Evolutionary conservation across 2,329 filamentous ascomycete species (phyloP), one percentile per base, ranked within the genome.

Genomic region (Coccinonectria pachysandricola): DNA sequence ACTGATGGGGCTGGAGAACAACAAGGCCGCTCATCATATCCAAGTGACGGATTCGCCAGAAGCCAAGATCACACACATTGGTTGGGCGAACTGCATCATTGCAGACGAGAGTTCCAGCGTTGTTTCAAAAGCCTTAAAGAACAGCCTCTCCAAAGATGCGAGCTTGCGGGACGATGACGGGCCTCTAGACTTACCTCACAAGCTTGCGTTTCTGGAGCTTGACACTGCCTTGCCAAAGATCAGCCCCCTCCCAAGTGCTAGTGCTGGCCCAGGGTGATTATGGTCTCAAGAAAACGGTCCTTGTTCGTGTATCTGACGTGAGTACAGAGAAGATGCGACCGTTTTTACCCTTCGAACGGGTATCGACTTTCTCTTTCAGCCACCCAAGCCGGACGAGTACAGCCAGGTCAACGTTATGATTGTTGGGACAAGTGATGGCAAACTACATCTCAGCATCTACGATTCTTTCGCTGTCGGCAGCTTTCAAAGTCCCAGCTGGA

Each of bases 331-430:
- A 31, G 66, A 75, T 43, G 61, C 71, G 31, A 60, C 65, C 45
- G 66, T 83, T 1, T 84, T 84, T 42, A 82, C 76, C n/a, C 68
- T 76, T 8, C 65, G 76, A 26, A 65, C 68, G 1, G 79, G 76
- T 10, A 65, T 84, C 14, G 79, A 84, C 37, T 74, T 78, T 18
- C 65, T 83, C 14, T 83, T 84, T 40, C 71, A 72, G 28, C 60
- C 68, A 1, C 63, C 68, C 16, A 66, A 72, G 32, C 65, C 72
- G 18, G 70, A 72, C 27, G 73, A 82, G 26, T 75, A 76, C 36
- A 75, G 85, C 37, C 68, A 74, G n/a, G 76, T 91, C 21, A 81
- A 88, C 50, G 71, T 88, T 38, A 75, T 92, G 59, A 60, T 88
- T 5, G 69, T 82, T 3, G 82, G 81, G 4, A 81, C 77, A 4